A percentile compares a stretch with the other conserved stretches of the same genome.
Conservation (phyloP, 148 eudicot genomes). For the Rhododendron molle region DNA sequence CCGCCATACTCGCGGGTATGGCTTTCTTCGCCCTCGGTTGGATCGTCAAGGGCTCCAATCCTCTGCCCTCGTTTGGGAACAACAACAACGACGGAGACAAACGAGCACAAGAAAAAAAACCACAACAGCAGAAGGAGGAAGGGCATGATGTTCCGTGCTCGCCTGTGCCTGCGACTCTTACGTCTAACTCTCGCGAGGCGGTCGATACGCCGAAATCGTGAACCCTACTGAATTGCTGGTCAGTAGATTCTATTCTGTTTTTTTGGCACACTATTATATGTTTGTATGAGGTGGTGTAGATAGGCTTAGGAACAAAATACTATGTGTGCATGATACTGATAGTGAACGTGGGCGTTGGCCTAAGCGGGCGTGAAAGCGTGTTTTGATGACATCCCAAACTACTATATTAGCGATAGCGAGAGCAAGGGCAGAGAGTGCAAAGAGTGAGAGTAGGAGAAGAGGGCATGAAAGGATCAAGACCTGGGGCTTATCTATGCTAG, state of each 20-base stretch:
- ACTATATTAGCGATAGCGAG: neutral
- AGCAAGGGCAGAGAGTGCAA: neutral
- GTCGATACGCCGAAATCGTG: conserved; percentile 4
- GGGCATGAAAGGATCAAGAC: neutral
- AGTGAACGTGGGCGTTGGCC: neutral
- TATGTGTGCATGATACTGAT: neutral
- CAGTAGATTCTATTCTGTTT: neutral
- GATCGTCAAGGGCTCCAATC: conserved; percentile 84
- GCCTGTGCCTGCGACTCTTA: neutral
- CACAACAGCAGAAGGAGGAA: neutral
- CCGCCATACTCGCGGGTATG: conserved; percentile 88
- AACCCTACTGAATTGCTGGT: neutral
- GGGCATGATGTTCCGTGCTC: neutral
- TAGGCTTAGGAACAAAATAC: neutral
- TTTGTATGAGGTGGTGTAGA: neutral
- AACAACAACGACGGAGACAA: too few relatives aligned
- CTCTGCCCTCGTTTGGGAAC: conserved; percentile 47
- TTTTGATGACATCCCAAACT: neutral
- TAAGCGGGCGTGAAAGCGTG: neutral
- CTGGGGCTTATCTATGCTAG: neutral
- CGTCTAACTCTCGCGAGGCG: neutral
- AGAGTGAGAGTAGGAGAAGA: neutral
- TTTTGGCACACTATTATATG: neutral
- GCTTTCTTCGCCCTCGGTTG: conserved; percentile 96
- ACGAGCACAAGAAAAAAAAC: neutral